phyloP scores from a whole-genome alignment of 2,329 filamentous ascomycete species.

The Fusarium palustre region DNA sequence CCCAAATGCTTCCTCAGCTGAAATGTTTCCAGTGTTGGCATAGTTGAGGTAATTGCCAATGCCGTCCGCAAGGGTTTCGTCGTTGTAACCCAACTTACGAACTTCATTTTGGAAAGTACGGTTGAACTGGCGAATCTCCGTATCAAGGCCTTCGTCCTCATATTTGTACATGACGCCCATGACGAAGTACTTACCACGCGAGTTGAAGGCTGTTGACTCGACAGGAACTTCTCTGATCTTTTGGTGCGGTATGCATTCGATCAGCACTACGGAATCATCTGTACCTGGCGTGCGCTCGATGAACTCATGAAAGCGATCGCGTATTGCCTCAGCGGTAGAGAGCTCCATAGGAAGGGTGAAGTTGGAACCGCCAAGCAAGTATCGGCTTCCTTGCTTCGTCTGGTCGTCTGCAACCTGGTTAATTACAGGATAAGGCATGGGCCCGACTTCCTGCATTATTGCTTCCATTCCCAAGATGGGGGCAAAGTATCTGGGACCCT shows the following conservation, averaged over 20 bases:
- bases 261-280: constrained; percentile 31
- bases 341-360: constrained; percentile 55
- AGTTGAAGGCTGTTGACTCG: constrained; percentile 42
- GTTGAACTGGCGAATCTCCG: constrained; percentile 39
- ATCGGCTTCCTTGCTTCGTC: constrained; percentile 53
- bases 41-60: constrained; percentile 42
- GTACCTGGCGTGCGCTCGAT: constrained; percentile 23
- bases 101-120: constrained; percentile 34
- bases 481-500: constrained; percentile 49
- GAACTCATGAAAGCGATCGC: constrained; percentile 33
- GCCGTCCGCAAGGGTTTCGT: constrained; percentile 28
- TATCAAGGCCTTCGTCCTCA: constrained; percentile 30
- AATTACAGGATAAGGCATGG: constrained; percentile 56
- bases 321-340: constrained; percentile 39
- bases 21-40: constrained; percentile 23
- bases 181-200: constrained; percentile 42
- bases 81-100: constrained; percentile 41
- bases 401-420: constrained; percentile 55
- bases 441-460: constrained; percentile 51
- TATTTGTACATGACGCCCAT: constrained; percentile 38
- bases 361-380: constrained; percentile 57
- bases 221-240: constrained; percentile 29
- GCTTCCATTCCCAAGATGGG: constrained; percentile 54
- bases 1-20: constrained; percentile 39
- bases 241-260: constrained; percentile 38